A percentile compares a stretch with the other conserved stretches of the same genome.
Evolutionary conservation across 139 green algal genomes (phyloP).

Genomic region (Yamagishiella unicocca): DNA sequence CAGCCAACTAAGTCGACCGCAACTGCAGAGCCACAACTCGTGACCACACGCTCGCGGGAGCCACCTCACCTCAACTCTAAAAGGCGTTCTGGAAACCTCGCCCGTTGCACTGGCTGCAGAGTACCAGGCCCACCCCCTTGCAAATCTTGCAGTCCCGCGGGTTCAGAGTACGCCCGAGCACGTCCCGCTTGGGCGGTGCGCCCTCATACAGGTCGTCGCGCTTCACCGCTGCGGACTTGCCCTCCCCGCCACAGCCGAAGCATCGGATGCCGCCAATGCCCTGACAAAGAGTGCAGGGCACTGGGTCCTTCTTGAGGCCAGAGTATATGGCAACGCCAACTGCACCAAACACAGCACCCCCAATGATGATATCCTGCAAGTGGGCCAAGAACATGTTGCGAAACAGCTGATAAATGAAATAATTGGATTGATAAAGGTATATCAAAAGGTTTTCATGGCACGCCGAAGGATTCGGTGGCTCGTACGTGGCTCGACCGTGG

Average conservation of each 20-base stretch:
- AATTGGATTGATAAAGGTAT: not conserved
- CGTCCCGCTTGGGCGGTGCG: not conserved
- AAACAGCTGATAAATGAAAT: no score
- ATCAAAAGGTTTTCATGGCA: no score
- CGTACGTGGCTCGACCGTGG: not conserved
- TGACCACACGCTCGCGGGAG: no score
- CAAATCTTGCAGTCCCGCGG: slow-evolving; percentile 57
- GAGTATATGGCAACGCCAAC: slow-evolving; percentile 56
- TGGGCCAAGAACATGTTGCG: no score
- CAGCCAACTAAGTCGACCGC: no score
- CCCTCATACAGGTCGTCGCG: slow-evolving; percentile 18
- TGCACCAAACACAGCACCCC: slow-evolving; percentile 58
- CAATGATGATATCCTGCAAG: slow-evolving; percentile 71
- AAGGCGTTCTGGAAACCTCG: slow-evolving; percentile 49
- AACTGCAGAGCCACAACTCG: no score
- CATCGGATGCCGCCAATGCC: slow-evolving; percentile 48
- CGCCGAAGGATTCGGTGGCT: not conserved
- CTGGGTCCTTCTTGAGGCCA: slow-evolving; percentile 63
- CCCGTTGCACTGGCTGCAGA: slow-evolving; percentile 68
- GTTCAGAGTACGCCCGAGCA: slow-evolving; percentile 31
- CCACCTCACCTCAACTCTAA: no score
- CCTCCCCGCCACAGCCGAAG: slow-evolving; percentile 55
- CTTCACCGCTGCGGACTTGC: slow-evolving; percentile 14
- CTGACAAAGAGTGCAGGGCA: slow-evolving; percentile 54
- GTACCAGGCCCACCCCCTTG: slow-evolving; percentile 57